These are phyloP conservation scores for Teunomyces gatunensis DNA, from an alignment of 805 yeast genomes.

Conservation along the genomic window DNA sequence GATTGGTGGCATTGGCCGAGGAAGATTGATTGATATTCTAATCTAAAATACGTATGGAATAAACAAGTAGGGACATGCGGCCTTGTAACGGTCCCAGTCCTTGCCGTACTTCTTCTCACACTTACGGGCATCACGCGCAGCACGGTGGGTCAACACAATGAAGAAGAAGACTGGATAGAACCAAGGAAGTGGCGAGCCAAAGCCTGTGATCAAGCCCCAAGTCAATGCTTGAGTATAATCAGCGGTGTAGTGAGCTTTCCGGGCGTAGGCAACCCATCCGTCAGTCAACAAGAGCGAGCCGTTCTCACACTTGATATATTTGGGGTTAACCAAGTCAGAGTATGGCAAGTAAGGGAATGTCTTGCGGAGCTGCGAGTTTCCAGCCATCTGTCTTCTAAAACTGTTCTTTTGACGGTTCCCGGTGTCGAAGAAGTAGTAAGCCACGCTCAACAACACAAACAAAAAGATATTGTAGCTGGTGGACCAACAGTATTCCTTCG, in stretches of 20 bases:
- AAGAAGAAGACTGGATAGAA: conserved; percentile 92
- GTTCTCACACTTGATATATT: conserved; percentile 76
- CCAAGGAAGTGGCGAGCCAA: conserved; percentile 88
- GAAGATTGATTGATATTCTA: conserved; percentile 55
- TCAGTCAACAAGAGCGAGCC: conserved; percentile 85
- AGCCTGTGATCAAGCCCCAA: conserved; percentile 93
- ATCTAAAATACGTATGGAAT: conserved; percentile 65
- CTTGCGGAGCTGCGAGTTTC: conserved; percentile 73
- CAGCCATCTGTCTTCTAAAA: conserved; percentile 80
- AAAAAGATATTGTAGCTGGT: conserved; percentile 55
- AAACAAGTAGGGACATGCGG: conserved; percentile 87
- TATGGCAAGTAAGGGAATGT: conserved; percentile 92
- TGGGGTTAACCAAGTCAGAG: conserved; percentile 79
- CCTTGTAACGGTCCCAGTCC: conserved; percentile 86
- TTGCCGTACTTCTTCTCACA: conserved; percentile 86
- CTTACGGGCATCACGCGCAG: conserved; percentile 80
- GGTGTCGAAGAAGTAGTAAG: conserved; percentile 93
- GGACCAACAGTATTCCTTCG: conserved; percentile 77
- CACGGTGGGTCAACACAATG: conserved; percentile 83
- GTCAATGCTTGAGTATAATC: conserved; percentile 84
- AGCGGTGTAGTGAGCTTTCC: conserved; percentile 94
- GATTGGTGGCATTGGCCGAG: conserved; percentile 92
- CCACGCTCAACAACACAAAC: conserved; percentile 54
- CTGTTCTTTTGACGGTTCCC: conserved; percentile 93
- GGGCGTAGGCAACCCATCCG: conserved; percentile 93